Evolutionary conservation across 441 rosid genomes (phyloP).

Genomic region (Erodium moschatum): DNA sequence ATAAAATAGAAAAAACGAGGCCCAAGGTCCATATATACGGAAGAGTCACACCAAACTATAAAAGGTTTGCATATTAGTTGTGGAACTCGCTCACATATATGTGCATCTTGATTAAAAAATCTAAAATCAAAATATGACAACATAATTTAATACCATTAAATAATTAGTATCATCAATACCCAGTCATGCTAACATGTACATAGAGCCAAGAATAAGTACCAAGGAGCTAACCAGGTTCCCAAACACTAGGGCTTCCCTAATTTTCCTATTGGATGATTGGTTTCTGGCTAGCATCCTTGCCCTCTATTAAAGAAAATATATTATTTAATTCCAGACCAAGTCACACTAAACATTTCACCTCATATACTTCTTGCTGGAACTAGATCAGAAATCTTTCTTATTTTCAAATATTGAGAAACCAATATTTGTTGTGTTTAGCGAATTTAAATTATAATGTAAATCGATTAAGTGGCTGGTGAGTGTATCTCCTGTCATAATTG

Average conservation of each 20-base stretch:
- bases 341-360: neutral
- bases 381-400: neutral
- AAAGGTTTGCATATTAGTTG: no score
- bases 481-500: neutral
- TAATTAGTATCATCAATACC: neutral
- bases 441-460: neutral
- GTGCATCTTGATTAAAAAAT: no score
- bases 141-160: neutral
- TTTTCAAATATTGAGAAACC: neutral
- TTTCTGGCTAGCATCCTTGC: neutral
- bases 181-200: neutral
- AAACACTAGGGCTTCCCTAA: neutral
- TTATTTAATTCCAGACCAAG: neutral
- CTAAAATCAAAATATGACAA: neutral
- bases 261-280: neutral
- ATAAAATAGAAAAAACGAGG: no score
- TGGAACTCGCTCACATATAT: no score
- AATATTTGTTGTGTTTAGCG: neutral
- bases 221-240: constrained; percentile 5
- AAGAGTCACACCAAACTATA: no score
- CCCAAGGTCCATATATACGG: no score
- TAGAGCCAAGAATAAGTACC: neutral
- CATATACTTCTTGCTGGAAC: neutral
- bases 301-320: neutral
- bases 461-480: neutral